phyloP scores from a whole-genome alignment of 1,139 yeast species.

The Schwanniomyces etchellsii region DNA sequence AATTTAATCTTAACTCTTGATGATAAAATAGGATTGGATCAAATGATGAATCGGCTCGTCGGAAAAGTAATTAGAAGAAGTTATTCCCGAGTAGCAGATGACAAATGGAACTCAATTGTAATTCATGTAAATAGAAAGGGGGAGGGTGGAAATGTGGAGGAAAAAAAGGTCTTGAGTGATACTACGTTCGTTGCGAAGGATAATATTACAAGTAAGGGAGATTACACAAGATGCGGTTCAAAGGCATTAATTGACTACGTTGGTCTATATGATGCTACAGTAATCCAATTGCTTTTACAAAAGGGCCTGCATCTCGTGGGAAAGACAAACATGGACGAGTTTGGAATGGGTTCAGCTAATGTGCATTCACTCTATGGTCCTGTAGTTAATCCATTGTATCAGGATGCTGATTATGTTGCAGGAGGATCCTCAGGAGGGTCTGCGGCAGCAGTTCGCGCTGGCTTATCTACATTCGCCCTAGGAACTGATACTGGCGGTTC shows the following conservation, averaged over 20 bases:
- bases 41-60: too few relatives aligned
- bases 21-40: too few relatives aligned
- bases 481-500: constrained; percentile 99
- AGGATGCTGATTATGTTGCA: constrained; percentile 36
- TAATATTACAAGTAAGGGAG: constrained; percentile 61
- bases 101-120: constrained; percentile 5
- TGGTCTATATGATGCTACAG: constrained; percentile 84
- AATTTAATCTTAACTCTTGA: too few relatives aligned
- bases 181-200: constrained; percentile 48
- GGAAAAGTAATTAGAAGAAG: too few relatives aligned
- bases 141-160: not conserved
- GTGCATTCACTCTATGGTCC: constrained; percentile 60
- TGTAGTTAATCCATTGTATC: constrained; percentile 58
- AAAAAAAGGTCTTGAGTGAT: constrained; percentile 4
- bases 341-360: constrained; percentile 89
- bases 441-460: constrained; percentile 84
- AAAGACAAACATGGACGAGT: constrained; percentile 93
- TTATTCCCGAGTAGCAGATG: too few relatives aligned
- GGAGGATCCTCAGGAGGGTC: constrained; percentile 98
- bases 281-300: constrained; percentile 44
- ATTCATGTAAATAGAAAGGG: constrained; percentile 1
- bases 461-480: constrained; percentile 55
- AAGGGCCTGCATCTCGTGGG: constrained; percentile 60
- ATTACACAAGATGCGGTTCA: constrained; percentile 77
- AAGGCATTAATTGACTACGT: constrained; percentile 48